phyloP scores from a whole-genome alignment of 2,329 filamentous ascomycete genomes.

The Thielaviopsis musarum region DNA sequence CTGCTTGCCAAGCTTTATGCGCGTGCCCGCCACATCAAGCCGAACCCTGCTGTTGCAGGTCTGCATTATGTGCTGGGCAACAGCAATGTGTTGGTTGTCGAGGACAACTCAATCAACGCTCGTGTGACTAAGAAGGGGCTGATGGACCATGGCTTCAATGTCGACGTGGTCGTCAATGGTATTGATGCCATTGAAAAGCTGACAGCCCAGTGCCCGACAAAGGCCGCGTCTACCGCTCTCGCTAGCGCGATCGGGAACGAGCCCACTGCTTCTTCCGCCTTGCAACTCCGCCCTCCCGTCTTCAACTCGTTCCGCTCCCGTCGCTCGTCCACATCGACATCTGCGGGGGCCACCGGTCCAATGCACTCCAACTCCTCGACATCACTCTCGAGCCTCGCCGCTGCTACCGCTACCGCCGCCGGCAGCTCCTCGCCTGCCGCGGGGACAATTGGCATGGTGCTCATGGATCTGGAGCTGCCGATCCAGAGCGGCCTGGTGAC shows the following conservation, averaged over 20 bases:
- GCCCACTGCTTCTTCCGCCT: not conserved
- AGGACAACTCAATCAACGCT: conserved; percentile 46
- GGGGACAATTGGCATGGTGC: conserved; percentile 37
- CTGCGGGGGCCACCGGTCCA: conserved; percentile 5
- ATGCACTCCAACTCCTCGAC: not conserved
- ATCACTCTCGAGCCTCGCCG: not conserved
- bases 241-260: not conserved
- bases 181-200: conserved; percentile 36
- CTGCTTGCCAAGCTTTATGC: not conserved
- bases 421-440: not conserved
- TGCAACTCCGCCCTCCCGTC: not conserved
- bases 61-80: conserved; percentile 11
- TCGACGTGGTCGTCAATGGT: conserved; percentile 40
- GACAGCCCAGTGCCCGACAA: conserved; percentile 7
- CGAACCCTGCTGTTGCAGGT: not conserved
- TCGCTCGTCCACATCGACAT: conserved; percentile 5
- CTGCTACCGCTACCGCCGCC: not conserved
- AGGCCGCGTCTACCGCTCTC: not conserved
- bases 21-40: not conserved
- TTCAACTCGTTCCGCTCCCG: conserved; percentile 6
- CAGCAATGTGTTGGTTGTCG: conserved; percentile 35
- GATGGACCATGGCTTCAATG: conserved; percentile 30
- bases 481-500: conserved; percentile 55
- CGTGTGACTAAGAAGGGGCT: conserved; percentile 36
- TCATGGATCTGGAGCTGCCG: conserved; percentile 69